Conservation (phyloP, 345 rosid species). For the Lepidium sativum region DNA sequence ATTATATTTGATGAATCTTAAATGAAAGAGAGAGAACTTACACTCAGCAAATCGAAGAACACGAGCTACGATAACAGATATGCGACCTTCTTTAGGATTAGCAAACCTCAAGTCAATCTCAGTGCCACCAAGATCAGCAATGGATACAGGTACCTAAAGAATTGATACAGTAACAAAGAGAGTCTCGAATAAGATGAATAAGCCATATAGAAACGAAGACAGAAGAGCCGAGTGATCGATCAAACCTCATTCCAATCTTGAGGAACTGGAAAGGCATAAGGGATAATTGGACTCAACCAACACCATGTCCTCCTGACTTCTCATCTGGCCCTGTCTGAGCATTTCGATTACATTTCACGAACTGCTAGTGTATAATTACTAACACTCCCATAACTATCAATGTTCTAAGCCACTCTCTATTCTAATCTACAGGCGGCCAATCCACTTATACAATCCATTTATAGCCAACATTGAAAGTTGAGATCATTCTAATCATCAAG, state of each 20-base stretch:
- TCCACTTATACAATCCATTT: too few relatives aligned
- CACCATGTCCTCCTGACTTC: conserved; percentile 96
- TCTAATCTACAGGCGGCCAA: too few relatives aligned
- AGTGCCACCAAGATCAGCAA: conserved; percentile 94
- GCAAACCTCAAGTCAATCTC: conserved; percentile 93
- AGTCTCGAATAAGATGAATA: background rate
- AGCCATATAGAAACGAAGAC: background rate
- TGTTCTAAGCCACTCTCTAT: background rate
- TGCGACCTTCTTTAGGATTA: conserved; percentile 73
- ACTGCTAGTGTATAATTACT: background rate
- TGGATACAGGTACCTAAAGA: conserved; percentile 79
- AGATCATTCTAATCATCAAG: too few relatives aligned
- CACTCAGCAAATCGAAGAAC: conserved; percentile 86
- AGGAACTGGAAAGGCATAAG: conserved; percentile 65
- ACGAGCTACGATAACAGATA: conserved; percentile 86
- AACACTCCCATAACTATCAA: background rate
- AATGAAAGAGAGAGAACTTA: too few relatives aligned
- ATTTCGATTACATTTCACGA: conserved; percentile 24
- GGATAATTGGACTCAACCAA: conserved; percentile 96
- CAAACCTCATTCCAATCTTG: conserved; percentile 81
- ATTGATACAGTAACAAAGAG: too few relatives aligned
- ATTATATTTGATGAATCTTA: too few relatives aligned
- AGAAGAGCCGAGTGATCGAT: background rate
- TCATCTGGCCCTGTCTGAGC: conserved; percentile 98
- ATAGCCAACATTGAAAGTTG: too few relatives aligned